phyloP scores from a whole-genome alignment of 352 stramenopile species.

The Pythium periplocum region DNA sequence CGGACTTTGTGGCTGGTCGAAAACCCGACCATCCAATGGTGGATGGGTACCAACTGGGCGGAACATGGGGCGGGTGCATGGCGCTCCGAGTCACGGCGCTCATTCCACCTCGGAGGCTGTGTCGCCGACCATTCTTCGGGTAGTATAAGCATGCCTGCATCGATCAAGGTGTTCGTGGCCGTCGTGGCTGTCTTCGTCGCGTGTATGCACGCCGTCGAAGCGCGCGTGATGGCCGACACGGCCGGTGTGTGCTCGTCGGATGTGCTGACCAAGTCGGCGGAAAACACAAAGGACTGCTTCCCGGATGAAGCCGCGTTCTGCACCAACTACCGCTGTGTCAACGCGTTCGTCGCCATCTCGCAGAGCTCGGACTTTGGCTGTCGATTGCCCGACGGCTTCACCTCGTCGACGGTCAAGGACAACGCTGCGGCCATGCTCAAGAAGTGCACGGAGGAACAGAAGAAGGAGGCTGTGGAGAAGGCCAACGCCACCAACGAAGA shows the following conservation, averaged over 20 bases:
- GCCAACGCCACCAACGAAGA: background rate
- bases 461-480: background rate
- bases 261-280: background rate
- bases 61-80: too few relatives aligned
- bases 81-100: too few relatives aligned
- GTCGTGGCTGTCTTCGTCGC: background rate
- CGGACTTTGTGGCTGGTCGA: background rate
- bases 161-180: background rate
- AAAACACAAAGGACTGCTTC: background rate
- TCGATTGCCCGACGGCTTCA: background rate
- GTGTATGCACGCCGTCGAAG: background rate
- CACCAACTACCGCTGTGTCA: background rate
- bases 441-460: background rate
- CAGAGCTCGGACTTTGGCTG: background rate
- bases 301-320: slow-evolving; percentile 1
- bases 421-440: background rate
- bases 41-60: too few relatives aligned
- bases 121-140: background rate
- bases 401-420: background rate
- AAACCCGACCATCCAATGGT: too few relatives aligned
- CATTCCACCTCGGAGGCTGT: too few relatives aligned
- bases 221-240: background rate
- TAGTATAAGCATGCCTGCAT: background rate
- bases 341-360: background rate
- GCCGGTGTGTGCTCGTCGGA: background rate